Evolutionary conservation across 2,329 filamentous ascomycete species (phyloP), one percentile per base, ranked within the genome.

Genomic region (Paraphoma chrysanthemicola): DNA sequence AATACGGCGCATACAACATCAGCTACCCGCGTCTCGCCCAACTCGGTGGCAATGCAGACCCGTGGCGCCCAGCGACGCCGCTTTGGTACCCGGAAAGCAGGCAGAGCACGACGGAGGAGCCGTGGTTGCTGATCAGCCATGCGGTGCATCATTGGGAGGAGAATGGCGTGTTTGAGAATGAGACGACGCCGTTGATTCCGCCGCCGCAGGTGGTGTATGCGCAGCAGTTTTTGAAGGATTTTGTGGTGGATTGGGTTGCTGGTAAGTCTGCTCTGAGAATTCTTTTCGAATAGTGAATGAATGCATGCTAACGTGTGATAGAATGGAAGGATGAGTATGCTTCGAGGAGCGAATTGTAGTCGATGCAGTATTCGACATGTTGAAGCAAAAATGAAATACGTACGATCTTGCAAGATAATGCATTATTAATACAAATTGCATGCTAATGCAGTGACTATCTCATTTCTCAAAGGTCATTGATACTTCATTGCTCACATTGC

Each of bases 111-210:
- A 77, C 80, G 0, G 83, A 81, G 46, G 84, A 93, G 78, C 91
- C 91, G 0, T 90, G 89, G 60, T 82, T 91, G n/a, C 71, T 94
- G 44, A 92, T 96, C 44, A 79, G 82, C 3, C 84, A 84, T n/a
- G 90, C 86, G 0, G 90, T 93, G 17, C 92, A 96, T 74, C 91
- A 94, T 71, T 95, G 90, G 89, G 90, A 91, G 63, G 88, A 90
- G 77, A 89, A 90, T 61, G 87, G 88, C 0, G 66, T 90, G n/a
- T 86, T 88, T 48, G 74, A 80, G 1, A 88, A 88, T 54, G 81
- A 90, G 71, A 88, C 88, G 0, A 84, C 81, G 6, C 62, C 80
- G 1, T 76, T 77, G 0, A 68, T 91, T 31, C 88, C 89, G 1
- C 88, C 88, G 0, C 68, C 76, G 1, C 77, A 86, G 2, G 82